Conservation (phyloP, 148 eudicot species). For the Talinum fruticosum region DNA sequence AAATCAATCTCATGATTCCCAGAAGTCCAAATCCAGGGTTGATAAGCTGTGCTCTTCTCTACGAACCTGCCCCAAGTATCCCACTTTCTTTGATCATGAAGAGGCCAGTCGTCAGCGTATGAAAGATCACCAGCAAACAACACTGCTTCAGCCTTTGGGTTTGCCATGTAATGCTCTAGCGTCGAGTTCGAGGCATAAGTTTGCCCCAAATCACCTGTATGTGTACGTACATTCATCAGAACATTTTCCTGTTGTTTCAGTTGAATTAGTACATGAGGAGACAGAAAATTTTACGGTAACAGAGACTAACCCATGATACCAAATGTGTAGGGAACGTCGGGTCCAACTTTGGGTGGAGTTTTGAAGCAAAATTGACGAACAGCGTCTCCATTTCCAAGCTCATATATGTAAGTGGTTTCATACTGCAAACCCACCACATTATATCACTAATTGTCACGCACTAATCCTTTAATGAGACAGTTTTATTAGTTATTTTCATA, state of each 20-base stretch:
- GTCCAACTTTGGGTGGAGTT: conserved; percentile 51
- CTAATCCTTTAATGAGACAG: too few species aligned
- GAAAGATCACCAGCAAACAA: conserved; percentile 35
- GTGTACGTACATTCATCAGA: background rate
- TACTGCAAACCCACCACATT: conserved; percentile 24
- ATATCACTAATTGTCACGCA: too few species aligned
- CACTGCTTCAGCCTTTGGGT: conserved; percentile 26
- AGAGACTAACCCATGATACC: conserved; percentile 44
- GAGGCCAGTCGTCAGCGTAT: conserved; percentile 29
- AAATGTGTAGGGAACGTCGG: conserved; percentile 56
- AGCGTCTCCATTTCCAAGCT: conserved; percentile 34
- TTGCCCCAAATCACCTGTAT: conserved; percentile 49
- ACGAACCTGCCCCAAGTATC: conserved; percentile 32
- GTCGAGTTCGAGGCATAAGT: conserved; percentile 32
- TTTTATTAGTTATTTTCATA: too few species aligned
- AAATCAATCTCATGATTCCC: conserved; percentile 41
- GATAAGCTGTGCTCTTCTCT: conserved; percentile 30
- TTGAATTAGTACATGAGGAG: too few species aligned
- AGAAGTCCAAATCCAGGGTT: conserved; percentile 41
- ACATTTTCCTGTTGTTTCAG: too few species aligned
- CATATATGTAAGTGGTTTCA: conserved; percentile 43
- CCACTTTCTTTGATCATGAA: conserved; percentile 29
- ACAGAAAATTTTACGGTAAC: too few species aligned
- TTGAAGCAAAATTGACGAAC: conserved; percentile 41
- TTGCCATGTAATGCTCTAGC: conserved; percentile 28